These are phyloP conservation scores for Leptoxyphium fumago DNA, from an alignment of 2,329 filamentous ascomycete species.

Conservation along the genomic window DNA sequence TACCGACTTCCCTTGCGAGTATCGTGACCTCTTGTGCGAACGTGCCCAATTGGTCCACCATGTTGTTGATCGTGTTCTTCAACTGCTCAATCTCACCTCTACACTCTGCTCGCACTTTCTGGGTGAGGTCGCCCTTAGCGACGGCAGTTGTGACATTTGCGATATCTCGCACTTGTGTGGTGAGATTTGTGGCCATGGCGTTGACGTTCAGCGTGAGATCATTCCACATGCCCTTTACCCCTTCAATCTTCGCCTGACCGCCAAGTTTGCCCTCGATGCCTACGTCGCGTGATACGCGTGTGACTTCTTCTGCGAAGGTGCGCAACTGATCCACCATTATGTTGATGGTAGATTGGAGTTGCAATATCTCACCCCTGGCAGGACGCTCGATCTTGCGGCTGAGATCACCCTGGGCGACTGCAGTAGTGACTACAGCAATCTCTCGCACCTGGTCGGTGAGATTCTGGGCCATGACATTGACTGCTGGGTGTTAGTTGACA, in stretches of 20 bases:
- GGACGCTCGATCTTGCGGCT: conserved; percentile 93
- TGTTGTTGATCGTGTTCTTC: conserved; percentile 38
- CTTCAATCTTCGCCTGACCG: conserved; percentile 49
- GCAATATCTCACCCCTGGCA: conserved; percentile 83
- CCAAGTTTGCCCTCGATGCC: conserved; percentile 49
- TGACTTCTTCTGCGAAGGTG: conserved; percentile 50
- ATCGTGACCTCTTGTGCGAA: conserved; percentile 40
- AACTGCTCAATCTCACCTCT: conserved; percentile 38
- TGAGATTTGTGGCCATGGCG: conserved; percentile 39
- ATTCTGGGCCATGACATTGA: conserved; percentile 98
- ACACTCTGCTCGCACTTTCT: conserved; percentile 37
- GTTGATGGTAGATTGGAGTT: conserved; percentile 79
- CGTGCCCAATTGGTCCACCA: conserved; percentile 38
- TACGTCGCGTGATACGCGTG: conserved; percentile 49
- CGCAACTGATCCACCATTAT: conserved; percentile 53
- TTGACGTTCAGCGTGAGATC: conserved; percentile 45
- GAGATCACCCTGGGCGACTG: conserved; percentile 84
- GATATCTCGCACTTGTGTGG: conserved; percentile 38
- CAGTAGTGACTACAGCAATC: conserved; percentile 91
- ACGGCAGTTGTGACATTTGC: conserved; percentile 39
- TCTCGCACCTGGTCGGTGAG: conserved; percentile 94
- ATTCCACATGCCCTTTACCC: conserved; percentile 53
- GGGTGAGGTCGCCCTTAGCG: conserved; percentile 35
- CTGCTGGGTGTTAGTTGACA: conserved; percentile 26
- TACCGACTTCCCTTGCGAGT: conserved; percentile 37